Conservation (phyloP, 345 rosid species). For the Microcos paniculata region DNA sequence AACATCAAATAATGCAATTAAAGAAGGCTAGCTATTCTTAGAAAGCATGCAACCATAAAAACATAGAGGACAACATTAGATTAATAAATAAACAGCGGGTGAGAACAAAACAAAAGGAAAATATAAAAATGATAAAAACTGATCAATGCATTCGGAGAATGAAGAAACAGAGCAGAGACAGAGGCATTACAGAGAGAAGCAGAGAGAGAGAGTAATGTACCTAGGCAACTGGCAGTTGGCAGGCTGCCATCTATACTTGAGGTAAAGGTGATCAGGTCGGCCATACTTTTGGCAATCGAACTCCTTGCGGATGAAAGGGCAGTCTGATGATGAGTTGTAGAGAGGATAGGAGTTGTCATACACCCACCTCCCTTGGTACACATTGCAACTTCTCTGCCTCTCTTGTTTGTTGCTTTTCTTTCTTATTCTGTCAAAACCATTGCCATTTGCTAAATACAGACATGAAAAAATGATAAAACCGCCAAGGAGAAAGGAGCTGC, state of each 20-base stretch:
- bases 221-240: conserved; percentile 56
- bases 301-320: conserved; percentile 77
- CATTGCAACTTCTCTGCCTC: conserved; percentile 32
- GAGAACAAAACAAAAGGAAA: neutral
- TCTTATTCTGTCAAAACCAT: neutral
- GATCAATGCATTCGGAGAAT: neutral
- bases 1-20: neutral
- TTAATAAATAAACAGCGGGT: neutral
- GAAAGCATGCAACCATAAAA: neutral
- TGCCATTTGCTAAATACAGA: neutral
- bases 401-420: neutral
- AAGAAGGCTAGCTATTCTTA: neutral
- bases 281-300: conserved; percentile 80
- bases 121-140: neutral
- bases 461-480: conserved; percentile 3
- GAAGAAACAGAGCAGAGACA: neutral
- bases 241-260: conserved; percentile 83
- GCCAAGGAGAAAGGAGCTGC: neutral
- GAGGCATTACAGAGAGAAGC: neutral
- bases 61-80: neutral
- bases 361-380: conserved; percentile 76
- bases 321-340: conserved; percentile 51
- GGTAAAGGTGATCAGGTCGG: conserved; percentile 73
- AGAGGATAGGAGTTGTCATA: conserved; percentile 66
- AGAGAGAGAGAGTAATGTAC: conserved; percentile 26